These are phyloP conservation scores for Calycina herbarum DNA, from an alignment of 2,329 filamentous ascomycete genomes.

Conservation along the genomic window DNA sequence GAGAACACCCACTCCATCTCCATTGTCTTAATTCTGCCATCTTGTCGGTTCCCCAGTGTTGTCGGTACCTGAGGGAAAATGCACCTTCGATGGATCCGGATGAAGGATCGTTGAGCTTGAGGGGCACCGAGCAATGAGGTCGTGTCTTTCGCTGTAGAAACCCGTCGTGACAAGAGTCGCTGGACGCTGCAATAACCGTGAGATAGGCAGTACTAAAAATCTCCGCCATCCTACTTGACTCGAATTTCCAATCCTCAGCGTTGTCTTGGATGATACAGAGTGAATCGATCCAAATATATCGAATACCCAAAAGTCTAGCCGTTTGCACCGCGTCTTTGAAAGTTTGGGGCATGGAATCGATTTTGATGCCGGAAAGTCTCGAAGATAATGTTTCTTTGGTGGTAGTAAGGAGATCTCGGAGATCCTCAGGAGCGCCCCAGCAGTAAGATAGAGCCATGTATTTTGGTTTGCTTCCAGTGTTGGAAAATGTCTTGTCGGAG, in stretches of 20 bases:
- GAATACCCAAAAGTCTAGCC: conserved; percentile 29
- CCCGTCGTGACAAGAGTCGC: conserved; percentile 17
- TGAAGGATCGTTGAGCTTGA: neutral
- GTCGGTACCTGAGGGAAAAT: conserved; percentile 17
- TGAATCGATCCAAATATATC: conserved; percentile 39
- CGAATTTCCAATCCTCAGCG: conserved; percentile 33
- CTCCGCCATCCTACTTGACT: conserved; percentile 33
- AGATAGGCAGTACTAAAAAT: conserved; percentile 27
- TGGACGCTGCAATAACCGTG: conserved; percentile 19
- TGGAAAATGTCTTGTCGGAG: neutral
- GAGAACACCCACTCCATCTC: no score
- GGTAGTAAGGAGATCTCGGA: conserved; percentile 19
- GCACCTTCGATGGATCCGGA: neutral
- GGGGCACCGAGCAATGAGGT: conserved; percentile 6
- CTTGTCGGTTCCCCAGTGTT: conserved; percentile 17
- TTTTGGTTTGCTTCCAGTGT: neutral
- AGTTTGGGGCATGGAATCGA: conserved; percentile 21
- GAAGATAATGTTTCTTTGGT: conserved; percentile 13
- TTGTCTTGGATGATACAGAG: conserved; percentile 39
- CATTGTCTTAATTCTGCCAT: conserved; percentile 19
- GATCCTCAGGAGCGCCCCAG: conserved; percentile 15
- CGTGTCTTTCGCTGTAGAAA: conserved; percentile 16
- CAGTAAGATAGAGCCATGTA: conserved; percentile 22
- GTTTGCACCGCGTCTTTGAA: conserved; percentile 16
- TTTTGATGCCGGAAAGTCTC: conserved; percentile 1